phyloP scores from a whole-genome alignment of 306 rosid genomes.

The Fagus sylvatica region DNA sequence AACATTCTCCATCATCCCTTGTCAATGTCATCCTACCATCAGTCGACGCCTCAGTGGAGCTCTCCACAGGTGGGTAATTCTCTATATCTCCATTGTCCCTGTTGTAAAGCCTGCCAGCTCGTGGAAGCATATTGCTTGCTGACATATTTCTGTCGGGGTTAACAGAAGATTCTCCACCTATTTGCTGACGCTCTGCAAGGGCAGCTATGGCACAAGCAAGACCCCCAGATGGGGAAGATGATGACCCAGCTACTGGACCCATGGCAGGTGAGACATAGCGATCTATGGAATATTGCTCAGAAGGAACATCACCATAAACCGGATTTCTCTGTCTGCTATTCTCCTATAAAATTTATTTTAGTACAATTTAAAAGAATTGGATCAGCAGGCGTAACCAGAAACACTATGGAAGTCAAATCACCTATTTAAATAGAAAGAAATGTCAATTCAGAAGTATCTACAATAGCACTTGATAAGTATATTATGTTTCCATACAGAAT shows the following conservation, averaged over 20 bases:
- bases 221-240: conserved; percentile 88
- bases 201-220: conserved; percentile 98
- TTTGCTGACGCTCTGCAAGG: conserved; percentile 96
- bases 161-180: conserved; percentile 54
- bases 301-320: conserved; percentile 41
- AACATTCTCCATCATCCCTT: conserved; percentile 62
- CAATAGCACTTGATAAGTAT: neutral
- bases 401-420: neutral
- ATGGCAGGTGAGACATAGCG: conserved; percentile 44
- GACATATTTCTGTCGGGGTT: conserved; percentile 44
- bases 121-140: conserved; percentile 49
- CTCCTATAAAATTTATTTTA: conserved; percentile 52
- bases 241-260: conserved; percentile 55
- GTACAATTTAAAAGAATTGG: conserved; percentile 22
- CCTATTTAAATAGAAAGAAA: neutral
- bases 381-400: neutral
- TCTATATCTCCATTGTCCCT: conserved; percentile 46
- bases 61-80: conserved; percentile 53
- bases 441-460: neutral
- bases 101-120: conserved; percentile 58
- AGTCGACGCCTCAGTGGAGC: conserved; percentile 38
- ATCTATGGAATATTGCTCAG: conserved; percentile 47
- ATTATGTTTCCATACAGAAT: neutral
- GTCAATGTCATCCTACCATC: conserved; percentile 36
- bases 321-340: conserved; percentile 64